Conservation (phyloP, 345 rosid species). For the Lepidium aucheri region DNA sequence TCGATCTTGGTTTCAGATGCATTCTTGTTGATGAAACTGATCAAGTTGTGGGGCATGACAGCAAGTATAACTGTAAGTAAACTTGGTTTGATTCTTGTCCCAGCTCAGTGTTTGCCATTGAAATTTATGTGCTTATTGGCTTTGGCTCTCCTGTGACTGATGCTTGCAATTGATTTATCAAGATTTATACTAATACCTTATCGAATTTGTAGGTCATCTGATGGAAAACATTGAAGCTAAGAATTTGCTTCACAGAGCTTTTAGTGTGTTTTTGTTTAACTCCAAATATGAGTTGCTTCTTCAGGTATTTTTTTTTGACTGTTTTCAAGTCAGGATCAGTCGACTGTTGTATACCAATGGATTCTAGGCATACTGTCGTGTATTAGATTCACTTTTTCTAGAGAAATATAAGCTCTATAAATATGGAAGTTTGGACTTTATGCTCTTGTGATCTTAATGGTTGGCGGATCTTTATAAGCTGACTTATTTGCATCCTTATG, state of each 20-base stretch:
- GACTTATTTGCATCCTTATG: not conserved
- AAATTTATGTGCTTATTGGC: not conserved
- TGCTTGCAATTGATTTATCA: not conserved
- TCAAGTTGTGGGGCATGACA: conserved; percentile 75
- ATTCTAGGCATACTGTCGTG: not conserved
- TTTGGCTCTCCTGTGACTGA: not conserved
- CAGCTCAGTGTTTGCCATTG: not conserved
- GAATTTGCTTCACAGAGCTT: conserved; percentile 86
- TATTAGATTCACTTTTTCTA: not conserved
- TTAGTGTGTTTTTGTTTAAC: conserved; percentile 93
- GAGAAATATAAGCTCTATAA: not conserved
- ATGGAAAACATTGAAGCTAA: conserved; percentile 86
- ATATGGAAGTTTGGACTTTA: not conserved
- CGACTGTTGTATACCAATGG: not conserved
- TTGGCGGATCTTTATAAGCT: not conserved
- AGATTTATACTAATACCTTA: not conserved
- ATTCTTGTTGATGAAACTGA: conserved; percentile 91
- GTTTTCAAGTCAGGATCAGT: not conserved
- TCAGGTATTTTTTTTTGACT: conserved; percentile 52
- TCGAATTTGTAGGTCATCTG: conserved; percentile 66
- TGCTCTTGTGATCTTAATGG: not conserved
- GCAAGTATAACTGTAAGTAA: conserved; percentile 81
- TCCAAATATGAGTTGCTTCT: conserved; percentile 91
- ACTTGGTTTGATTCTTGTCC: not conserved
- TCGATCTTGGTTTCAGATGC: conserved; percentile 53